Base-by-base conservation (phyloP, 2,329 filamentous ascomycete species). In the Colletotrichum brevisporum region DNA sequence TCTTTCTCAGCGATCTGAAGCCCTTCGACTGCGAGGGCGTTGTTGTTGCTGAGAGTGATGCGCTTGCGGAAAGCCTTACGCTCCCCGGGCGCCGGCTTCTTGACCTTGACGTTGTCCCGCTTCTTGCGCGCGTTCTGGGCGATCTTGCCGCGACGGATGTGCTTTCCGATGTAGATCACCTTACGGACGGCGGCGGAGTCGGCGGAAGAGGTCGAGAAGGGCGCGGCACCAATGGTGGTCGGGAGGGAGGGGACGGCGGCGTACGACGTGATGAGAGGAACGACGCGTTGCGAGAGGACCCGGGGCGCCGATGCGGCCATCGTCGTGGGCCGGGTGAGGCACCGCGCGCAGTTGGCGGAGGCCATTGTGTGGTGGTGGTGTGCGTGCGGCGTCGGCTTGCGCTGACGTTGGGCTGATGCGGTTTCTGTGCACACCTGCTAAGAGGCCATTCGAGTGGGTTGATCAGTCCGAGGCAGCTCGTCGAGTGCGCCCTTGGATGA, bases 11-110 rank as follows among this genome's bases (percentile, higher is more conserved):
- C 77, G 56, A 91, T 86, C 69, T 86, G 82, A 73, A 97, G 84
- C 12, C 89, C 92, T 26, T 84, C 78, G 8, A 98, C 92, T 69
- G 91, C 89, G 45, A 98, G 84, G 57, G 96, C 96, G 82, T 97
- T 98, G 80, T 93, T 92, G 83, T 98, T 99, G 85, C 92, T 95
- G 70, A 99, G 89, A 69, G 97, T 90, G 76, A 99, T 93, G 74
- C 93, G 90, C 84, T 97, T 97, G 73, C 94, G 91, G 78, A 93
- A 85, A 31, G 93, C 93, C 82, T 94, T 97, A 73, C 95, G 90
- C 85, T 98, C 95, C 73, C 95, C 95, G 3, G 89, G 86, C 13
- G 84, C 84, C 21, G 92, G 92, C 16, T 89, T 85, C 80, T 87
- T 88, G 63, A 83, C 78, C 27, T 81, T 80, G 27, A 79, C 80